Base-by-base conservation (phyloP, 2,329 filamentous ascomycete species). In the Plenodomus biglobosus region DNA sequence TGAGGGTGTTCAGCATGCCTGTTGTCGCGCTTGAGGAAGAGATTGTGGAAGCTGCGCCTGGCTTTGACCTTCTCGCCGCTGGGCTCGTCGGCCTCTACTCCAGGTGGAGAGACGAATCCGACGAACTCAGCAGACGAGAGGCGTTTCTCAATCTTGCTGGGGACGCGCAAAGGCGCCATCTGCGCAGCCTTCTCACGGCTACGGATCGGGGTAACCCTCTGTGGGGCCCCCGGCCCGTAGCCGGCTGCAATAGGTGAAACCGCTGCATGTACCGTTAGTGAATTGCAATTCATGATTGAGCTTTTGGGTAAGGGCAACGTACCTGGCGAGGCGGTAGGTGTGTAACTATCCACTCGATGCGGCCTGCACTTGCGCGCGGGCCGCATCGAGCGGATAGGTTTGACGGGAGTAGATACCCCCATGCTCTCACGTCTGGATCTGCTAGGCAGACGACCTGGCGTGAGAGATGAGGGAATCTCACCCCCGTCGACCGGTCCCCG, bases 351-450 rank as follows among this genome's bases (percentile, higher is more conserved):
- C n/a, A 24, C n/a, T n/a, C n/a, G n/a, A n/a, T n/a, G n/a, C n/a
- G 32, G 18, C 50, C 56, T 2, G 19, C 2, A n/a, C 17, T 55
- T 50, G 16, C 58, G 53, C 27, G 61, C 40, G n/a, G 57, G 55
- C 32, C 56, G 55, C 61, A 64, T 65, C 1, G 58, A 55, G 8
- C 62, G 50, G 36, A 65, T 64, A 15, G 62, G 62, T n/a, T n/a
- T n/a, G n/a, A n/a, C n/a, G n/a, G n/a, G n/a, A n/a, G n/a, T n/a
- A n/a, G n/a, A n/a, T n/a, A n/a, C n/a, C n/a, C n/a, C n/a, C n/a
- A n/a, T n/a, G n/a, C n/a, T n/a, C 11, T 32, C 6, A 15, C 27
- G 27, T 11, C 6, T 3, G 13, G 15, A 11, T 11, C 13, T 32
- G 27, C 27, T 32, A 11, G 13, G 3, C 3, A 11, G 27, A 32